These are phyloP conservation scores for Staphylotrichum tortipilum DNA, from an alignment of 495 filamentous ascomycete species.

Conservation along the genomic window DNA sequence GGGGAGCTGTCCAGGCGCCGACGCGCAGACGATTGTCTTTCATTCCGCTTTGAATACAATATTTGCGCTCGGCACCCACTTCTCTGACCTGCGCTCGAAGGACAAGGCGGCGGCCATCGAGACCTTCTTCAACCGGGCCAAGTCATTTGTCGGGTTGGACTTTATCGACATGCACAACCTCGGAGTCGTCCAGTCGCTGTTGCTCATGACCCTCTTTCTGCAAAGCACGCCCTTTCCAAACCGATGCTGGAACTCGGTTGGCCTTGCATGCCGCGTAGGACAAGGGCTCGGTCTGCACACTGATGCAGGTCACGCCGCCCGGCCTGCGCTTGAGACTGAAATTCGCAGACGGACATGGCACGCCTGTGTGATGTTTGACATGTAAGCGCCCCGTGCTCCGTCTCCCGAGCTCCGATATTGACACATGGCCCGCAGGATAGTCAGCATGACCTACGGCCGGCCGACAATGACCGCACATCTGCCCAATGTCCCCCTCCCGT, in stretches of 20 bases:
- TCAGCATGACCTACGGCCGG: slow-evolving; percentile 43
- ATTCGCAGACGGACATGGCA: slow-evolving; percentile 42
- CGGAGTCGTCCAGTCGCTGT: slow-evolving; percentile 39
- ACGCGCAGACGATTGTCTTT: slow-evolving; percentile 34
- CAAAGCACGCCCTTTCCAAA: slow-evolving; percentile 40
- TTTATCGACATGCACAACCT: slow-evolving; percentile 36
- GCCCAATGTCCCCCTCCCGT: slow-evolving; percentile 26
- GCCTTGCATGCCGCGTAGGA: slow-evolving; percentile 39
- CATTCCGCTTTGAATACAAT: slow-evolving; percentile 38
- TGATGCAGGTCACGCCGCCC: slow-evolving; percentile 17
- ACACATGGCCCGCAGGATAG: slow-evolving; percentile 22
- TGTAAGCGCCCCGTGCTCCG: slow-evolving; percentile 18
- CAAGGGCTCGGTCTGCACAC: slow-evolving; percentile 42
- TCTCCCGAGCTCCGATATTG: neutral
- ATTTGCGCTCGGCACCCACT: slow-evolving; percentile 39
- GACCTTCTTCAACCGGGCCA: slow-evolving; percentile 38
- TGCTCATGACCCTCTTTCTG: slow-evolving; percentile 36
- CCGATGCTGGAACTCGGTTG: slow-evolving; percentile 41
- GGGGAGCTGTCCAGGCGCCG: slow-evolving; percentile 33
- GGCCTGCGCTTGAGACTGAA: slow-evolving; percentile 31
- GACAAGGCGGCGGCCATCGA: slow-evolving; percentile 32
- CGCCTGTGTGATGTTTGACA: slow-evolving; percentile 41
- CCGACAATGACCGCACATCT: slow-evolving; percentile 39
- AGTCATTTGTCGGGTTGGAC: slow-evolving; percentile 38
- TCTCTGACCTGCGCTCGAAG: slow-evolving; percentile 30